phyloP scores from a whole-genome alignment of 164 flowering plant genomes.

The Taxillus chinensis region DNA sequence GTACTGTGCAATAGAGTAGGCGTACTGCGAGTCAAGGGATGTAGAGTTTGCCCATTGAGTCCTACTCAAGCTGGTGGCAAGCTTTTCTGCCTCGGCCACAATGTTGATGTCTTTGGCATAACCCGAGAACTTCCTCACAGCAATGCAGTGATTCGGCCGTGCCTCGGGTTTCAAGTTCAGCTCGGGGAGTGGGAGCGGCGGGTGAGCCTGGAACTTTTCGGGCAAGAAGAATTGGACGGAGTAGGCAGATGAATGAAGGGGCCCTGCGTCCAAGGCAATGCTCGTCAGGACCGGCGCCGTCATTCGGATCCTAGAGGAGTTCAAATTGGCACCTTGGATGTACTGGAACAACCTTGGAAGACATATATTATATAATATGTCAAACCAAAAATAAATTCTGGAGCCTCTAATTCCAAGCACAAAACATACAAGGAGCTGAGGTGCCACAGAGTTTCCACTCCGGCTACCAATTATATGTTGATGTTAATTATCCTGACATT shows the following conservation, averaged over 20 bases:
- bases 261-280: slow-evolving; percentile 66
- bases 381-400: too few species aligned
- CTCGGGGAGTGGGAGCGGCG: slow-evolving; percentile 72
- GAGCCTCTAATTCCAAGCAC: too few species aligned
- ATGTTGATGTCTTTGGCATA: slow-evolving; percentile 57
- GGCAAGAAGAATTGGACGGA: slow-evolving; percentile 56
- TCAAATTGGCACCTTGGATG: slow-evolving; percentile 74
- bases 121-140: slow-evolving; percentile 72
- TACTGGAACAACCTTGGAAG: slow-evolving; percentile 57
- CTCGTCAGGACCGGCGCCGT: slow-evolving; percentile 63
- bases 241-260: slow-evolving; percentile 63
- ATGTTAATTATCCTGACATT: too few species aligned
- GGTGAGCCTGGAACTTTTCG: slow-evolving; percentile 42
- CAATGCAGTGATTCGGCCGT: slow-evolving; percentile 49
- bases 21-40: slow-evolving; percentile 29
- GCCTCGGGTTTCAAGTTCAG: slow-evolving; percentile 37
- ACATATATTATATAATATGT: neutral
- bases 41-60: slow-evolving; percentile 68
- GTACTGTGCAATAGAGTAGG: slow-evolving; percentile 83
- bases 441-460: too few species aligned
- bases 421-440: too few species aligned
- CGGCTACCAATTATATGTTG: too few species aligned
- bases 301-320: slow-evolving; percentile 51
- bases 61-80: slow-evolving; percentile 59
- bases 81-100: slow-evolving; percentile 59